Evolutionary conservation across 2,329 filamentous ascomycete genomes (phyloP), one percentile per base, ranked within the genome.

Genomic region (Fusarium sp.): DNA sequence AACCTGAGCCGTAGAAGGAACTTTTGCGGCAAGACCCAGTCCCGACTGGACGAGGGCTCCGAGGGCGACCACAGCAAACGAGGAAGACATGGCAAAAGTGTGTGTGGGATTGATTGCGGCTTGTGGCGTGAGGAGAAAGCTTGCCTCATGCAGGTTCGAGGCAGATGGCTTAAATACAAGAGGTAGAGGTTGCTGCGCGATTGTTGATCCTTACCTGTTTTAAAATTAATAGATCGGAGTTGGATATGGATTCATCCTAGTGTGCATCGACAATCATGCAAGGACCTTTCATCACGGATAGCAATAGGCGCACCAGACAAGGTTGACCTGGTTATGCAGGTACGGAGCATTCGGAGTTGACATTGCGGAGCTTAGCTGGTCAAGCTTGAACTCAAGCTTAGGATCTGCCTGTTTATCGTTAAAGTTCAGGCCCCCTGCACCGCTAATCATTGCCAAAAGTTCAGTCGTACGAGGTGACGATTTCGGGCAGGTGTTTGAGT

Each of bases 1-100:
- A 45, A 77, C 35, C 47, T 78, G 76, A 6, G 75, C 76, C 1
- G 66, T 62, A 2, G 45, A 50, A 5, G 45, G 45, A 29, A 50
- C 45, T 50, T 50, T 50, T 50, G 45, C 45, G 16, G 45, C 45
- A 27, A 27, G 45, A 29, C 45, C 45, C 45, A 50, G 45, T 50
- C 45, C 45, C 24, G 45, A 50, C 45, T 50, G 45, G 45, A 50
- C 24, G 45, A 50, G 45, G 45, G 45, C 24, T 50, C 45, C 45
- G 45, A 50, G 45, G 24, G 45, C 45, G 13, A 50, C 22, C 45
- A 50, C 45, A 50, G 45, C 45, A 9, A 50, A 24, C n/a, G 45
- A 50, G 24, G 45, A 29, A 5, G 45, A 27, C 45, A 50, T 50
- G 45, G 45, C 24, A 16, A 27, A 5, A 24, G 45, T 50, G 45